These are phyloP conservation scores for Anthoceros angustus DNA, from an alignment of 225 moss, liverwort and hornwort species.

Conservation along the genomic window DNA sequence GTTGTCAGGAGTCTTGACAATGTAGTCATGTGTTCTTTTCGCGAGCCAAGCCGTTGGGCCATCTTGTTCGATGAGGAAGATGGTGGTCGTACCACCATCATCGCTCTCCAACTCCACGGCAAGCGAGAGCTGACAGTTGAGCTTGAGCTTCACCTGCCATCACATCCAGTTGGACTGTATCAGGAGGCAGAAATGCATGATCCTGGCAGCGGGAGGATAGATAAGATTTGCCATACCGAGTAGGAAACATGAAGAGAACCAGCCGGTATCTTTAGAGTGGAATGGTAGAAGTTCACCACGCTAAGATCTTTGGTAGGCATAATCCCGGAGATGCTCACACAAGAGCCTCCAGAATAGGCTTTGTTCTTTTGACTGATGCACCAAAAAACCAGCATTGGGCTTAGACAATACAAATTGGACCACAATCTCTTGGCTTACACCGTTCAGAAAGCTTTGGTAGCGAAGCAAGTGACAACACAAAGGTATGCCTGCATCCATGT, in stretches of 20 bases:
- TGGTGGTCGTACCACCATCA: not conserved
- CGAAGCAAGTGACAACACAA: not conserved
- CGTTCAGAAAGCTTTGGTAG: not conserved
- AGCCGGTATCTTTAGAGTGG: conserved; percentile 18
- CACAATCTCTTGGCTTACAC: not conserved
- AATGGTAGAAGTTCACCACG: conserved; percentile 27
- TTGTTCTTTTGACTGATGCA: conserved; percentile 33
- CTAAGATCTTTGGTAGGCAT: conserved; percentile 13
- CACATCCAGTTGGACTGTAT: not conserved
- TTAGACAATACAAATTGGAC: not conserved
- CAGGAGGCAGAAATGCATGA: not conserved
- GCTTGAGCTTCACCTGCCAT: not conserved
- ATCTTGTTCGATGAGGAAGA: not conserved
- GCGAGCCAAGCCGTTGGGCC: conserved; percentile 7
- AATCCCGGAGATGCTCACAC: conserved; percentile 26
- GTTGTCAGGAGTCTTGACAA: not conserved
- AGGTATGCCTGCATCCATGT: not conserved
- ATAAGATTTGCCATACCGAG: conserved; percentile 18
- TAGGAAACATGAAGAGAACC: conserved; percentile 23
- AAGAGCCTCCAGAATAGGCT: conserved; percentile 61
- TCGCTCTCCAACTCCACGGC: not conserved
- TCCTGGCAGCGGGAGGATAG: not conserved
- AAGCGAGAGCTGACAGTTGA: not conserved
- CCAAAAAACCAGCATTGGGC: not conserved
- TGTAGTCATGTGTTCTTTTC: not conserved